Evolutionary conservation across 495 filamentous ascomycete species (phyloP).

Genomic region (Parathielavia hyrcaniae): DNA sequence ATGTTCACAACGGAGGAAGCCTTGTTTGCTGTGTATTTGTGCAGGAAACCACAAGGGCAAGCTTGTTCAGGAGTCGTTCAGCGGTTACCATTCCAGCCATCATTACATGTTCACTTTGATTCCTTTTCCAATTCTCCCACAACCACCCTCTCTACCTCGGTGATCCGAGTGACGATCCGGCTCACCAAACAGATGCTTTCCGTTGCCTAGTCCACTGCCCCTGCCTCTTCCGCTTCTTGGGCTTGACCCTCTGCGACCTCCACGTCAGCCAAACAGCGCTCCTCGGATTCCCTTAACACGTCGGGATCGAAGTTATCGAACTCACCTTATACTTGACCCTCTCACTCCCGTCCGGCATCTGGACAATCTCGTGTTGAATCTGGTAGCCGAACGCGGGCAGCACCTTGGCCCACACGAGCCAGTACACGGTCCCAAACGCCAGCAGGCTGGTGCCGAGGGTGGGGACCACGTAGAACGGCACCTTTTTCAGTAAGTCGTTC

Average conservation of each 20-base stretch:
- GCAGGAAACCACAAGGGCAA: too few relatives aligned
- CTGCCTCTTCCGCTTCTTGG: conserved; percentile 25
- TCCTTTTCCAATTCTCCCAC: background rate
- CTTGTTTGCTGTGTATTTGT: too few relatives aligned
- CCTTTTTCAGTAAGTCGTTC: conserved; percentile 28
- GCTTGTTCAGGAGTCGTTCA: background rate
- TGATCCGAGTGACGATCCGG: background rate
- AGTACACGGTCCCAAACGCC: conserved; percentile 39
- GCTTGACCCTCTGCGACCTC: conserved; percentile 26
- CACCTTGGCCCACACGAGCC: conserved; percentile 42
- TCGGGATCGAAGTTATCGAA: background rate
- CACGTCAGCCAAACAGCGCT: background rate
- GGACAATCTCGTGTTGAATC: conserved; percentile 38
- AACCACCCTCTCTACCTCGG: background rate
- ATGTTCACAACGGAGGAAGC: too few relatives aligned
- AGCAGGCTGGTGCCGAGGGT: conserved; percentile 42
- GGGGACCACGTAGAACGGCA: conserved; percentile 42
- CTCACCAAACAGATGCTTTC: conserved; percentile 26
- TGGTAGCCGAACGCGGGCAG: conserved; percentile 39
- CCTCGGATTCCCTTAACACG: background rate
- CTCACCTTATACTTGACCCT: conserved; percentile 36
- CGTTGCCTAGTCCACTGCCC: conserved; percentile 16
- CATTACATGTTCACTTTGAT: background rate
- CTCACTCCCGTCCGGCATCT: conserved; percentile 39
- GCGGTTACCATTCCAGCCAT: background rate